A percentile compares a stretch with the other conserved stretches of the same genome.
Evolutionary conservation across 108 stramenopile genomes (phyloP).

Genomic region (Cyclotella cryptica): DNA sequence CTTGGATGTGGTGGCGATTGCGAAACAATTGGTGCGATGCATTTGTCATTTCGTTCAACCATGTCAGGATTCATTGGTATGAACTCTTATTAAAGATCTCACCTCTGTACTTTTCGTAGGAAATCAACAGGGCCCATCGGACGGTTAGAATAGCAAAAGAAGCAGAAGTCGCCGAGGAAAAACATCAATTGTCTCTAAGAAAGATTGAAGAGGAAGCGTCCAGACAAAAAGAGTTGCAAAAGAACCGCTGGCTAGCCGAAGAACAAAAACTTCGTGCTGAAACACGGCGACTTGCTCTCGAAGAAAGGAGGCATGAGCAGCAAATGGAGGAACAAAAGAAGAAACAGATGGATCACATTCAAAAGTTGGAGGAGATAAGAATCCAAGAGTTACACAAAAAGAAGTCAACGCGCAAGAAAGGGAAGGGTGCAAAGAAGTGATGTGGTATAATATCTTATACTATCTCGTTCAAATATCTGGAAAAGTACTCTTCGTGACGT

Average conservation of each 20-base stretch:
- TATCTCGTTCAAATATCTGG: too few species aligned
- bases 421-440: conserved; percentile 27
- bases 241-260: conserved; percentile 32
- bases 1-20: conserved; percentile 16
- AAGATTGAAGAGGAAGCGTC: conserved; percentile 4
- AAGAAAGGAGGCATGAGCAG: conserved; percentile 8
- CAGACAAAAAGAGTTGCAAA: conserved; percentile 25
- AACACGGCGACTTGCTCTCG: conserved; percentile 13
- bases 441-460: not conserved
- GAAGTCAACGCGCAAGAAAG: conserved; percentile 43
- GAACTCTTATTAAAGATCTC: not conserved
- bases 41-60: not conserved
- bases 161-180: conserved; percentile 20
- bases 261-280: conserved; percentile 34
- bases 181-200: not conserved
- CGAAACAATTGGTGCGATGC: conserved; percentile 17
- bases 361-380: conserved; percentile 43
- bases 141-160: conserved; percentile 4
- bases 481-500: too few species aligned
- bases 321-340: conserved; percentile 15
- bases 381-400: conserved; percentile 20
- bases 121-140: conserved; percentile 15
- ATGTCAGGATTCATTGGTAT: not conserved
- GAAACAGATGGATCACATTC: conserved; percentile 14
- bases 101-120: not conserved